Base-by-base conservation (phyloP, 352 stramenopile species). In the Phytophthora melonis region DNA sequence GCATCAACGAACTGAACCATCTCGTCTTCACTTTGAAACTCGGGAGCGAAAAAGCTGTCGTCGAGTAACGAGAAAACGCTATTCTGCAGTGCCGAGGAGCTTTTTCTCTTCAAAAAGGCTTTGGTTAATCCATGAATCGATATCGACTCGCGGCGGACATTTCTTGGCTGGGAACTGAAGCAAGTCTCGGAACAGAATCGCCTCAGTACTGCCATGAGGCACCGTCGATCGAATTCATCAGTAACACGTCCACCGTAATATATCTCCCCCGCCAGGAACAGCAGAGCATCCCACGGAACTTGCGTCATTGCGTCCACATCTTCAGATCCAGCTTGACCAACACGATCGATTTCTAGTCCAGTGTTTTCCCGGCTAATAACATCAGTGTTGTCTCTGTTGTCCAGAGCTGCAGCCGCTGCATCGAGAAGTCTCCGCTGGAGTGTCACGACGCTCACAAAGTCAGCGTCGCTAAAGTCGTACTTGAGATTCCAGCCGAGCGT, bases 161-260 rank as follows among this genome's bases (percentile, higher is more conserved):
- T 50, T 10, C 14, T 55, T 18, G 41, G 1, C 41, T 59, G 58
- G 7, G 47, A 19, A n/a, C 45, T 68, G 19, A 70, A 65, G 16
- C 60, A 70, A 3, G 36, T 2, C 19, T 68, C 63, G 0, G 83
- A 93, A 27, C 80, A 93, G 61, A 94, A 95, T 4, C 86, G 82
- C 3, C 75, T 79, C 5, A 96, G 69, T 23, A 90, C 94, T 0
- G 86, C 69, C 73, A 91, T 83, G 2, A 95, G 71, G 36, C 85
- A 93, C 1, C 86, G 82, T 0, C 87, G 87, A 66, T 95, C 88
- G 39, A 92, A 94, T 54, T 95, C 88, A 62, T 96, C 89, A 3
- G 89, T 96, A 19, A 96, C 87, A 19, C 89, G 81, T 0, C 88
- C 89, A 36, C 89, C 89, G 25, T 96, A 96, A 63, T 93, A 93